Base-by-base conservation (phyloP, 352 stramenopile genomes). In the Globisporangium cystogenes region DNA sequence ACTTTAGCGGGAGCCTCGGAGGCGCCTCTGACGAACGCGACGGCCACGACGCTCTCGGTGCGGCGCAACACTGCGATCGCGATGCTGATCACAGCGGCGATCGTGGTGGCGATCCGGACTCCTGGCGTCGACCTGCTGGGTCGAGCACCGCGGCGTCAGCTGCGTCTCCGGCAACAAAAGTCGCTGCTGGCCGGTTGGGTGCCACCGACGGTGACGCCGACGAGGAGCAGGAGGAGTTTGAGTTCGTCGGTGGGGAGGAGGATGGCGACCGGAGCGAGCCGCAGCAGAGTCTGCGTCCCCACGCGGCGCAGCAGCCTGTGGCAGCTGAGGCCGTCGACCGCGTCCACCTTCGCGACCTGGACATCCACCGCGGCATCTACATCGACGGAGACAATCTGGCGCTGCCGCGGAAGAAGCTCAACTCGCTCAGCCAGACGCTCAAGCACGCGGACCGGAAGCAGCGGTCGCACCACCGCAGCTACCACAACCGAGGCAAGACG, bases 381-480 rank as follows among this genome's bases (percentile, higher is more conserved):
- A 57, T 77, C 12, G 68, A 76, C 47, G 60, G 63, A 0, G 63
- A 61, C 20, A 55, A 63, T 20, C 60, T 61, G 39, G 52, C 47
- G 1, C 48, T 81, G 44, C 66, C 65, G 3, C 65, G 64, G 51
- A 74, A 78, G 51, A 72, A 79, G 59, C 59, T 72, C 43, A 60
- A 65, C 55, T 63, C 64, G 48, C 51, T 77, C 18, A 67, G 64
- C 31, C 61, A 67, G 21, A 55, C 70, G 31, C 64, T 70, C 35
- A 77, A 77, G 62, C 57, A 77, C 31, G 69, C 62, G 26, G 70
- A 81, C 49, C 65, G 68, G 36, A 81, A 81, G 46, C 61, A 57
- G 31, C 70, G 67, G 18, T 65, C 67, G 14, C 61, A 59, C 44
- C 70, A 64, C 37, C 57, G 59, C 29, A 70, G 59, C 60, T 70